A percentile compares a stretch with the other conserved stretches of the same genome.
Conservation (phyloP, 306 rosid genomes). For the Gastrolobium villosum region DNA sequence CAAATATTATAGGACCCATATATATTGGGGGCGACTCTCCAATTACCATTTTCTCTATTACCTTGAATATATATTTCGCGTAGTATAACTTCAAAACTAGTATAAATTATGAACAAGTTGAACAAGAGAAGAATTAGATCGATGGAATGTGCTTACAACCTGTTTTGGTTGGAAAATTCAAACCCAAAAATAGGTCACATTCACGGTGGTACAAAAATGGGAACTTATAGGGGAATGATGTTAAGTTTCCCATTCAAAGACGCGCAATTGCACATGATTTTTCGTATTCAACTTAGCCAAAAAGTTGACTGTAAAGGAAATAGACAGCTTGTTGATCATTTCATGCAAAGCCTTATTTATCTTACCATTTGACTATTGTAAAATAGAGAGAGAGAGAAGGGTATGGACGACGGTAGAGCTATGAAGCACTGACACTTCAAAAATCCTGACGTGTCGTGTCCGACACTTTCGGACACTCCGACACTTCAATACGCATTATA, state of each 20-base stretch:
- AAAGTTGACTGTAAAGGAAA: constrained; percentile 41
- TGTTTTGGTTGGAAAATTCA: constrained; percentile 23
- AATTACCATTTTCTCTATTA: too few species aligned
- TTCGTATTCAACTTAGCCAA: constrained; percentile 45
- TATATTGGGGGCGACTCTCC: too few species aligned
- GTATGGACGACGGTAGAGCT: neutral
- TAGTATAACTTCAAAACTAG: constrained; percentile 40
- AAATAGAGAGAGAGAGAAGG: neutral
- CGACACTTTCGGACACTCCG: too few species aligned
- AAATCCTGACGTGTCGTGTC: too few species aligned
- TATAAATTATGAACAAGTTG: constrained; percentile 38
- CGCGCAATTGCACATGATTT: constrained; percentile 47
- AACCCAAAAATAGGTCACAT: neutral
- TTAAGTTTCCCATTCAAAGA: constrained; percentile 44
- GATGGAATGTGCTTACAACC: constrained; percentile 9
- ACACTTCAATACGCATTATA: too few species aligned
- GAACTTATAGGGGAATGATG: neutral
- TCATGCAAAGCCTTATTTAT: constrained; percentile 28
- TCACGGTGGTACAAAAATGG: constrained; percentile 15
- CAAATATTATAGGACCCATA: too few species aligned
- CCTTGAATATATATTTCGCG: too few species aligned
- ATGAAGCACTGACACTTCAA: too few species aligned
- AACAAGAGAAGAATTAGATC: neutral
- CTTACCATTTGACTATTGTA: constrained; percentile 42
- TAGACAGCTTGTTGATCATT: constrained; percentile 34